These are phyloP conservation scores for Larix sibirica DNA, from an alignment of 83 land plant species.

Conservation along the genomic window DNA sequence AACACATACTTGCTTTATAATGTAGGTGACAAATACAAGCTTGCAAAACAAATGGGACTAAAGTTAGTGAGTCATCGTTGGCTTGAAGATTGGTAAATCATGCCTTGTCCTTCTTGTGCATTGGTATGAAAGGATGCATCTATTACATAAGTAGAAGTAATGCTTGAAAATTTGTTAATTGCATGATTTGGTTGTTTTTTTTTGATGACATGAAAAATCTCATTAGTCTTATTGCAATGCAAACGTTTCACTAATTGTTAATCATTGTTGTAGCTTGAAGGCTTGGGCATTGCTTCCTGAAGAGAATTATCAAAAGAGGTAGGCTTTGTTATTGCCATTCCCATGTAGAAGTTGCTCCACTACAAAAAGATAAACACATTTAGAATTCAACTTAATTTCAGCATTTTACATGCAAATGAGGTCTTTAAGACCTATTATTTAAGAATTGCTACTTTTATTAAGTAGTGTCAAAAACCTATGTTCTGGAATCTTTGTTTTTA, in stretches of 20 bases:
- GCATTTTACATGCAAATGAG: not conserved
- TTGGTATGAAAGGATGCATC: not conserved
- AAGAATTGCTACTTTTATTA: too few relatives aligned
- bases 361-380: not conserved
- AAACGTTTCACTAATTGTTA: not conserved
- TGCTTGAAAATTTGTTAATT: not conserved
- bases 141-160: not conserved
- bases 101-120: not conserved
- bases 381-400: not conserved
- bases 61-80: conserved; percentile 79
- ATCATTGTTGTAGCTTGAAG: conserved; percentile 49
- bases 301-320: conserved; percentile 60
- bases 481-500: too few relatives aligned
- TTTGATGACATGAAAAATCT: not conserved
- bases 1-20: not conserved
- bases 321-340: not conserved
- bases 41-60: conserved; percentile 60
- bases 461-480: too few relatives aligned
- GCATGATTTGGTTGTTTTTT: not conserved
- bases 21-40: conserved; percentile 80
- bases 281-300: conserved; percentile 64
- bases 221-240: not conserved
- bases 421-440: too few relatives aligned
- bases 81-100: conserved; percentile 74
- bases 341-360: not conserved